phyloP scores from a whole-genome alignment of 192 early-diverging fungal genomes.

The Piromyces finnis region DNA sequence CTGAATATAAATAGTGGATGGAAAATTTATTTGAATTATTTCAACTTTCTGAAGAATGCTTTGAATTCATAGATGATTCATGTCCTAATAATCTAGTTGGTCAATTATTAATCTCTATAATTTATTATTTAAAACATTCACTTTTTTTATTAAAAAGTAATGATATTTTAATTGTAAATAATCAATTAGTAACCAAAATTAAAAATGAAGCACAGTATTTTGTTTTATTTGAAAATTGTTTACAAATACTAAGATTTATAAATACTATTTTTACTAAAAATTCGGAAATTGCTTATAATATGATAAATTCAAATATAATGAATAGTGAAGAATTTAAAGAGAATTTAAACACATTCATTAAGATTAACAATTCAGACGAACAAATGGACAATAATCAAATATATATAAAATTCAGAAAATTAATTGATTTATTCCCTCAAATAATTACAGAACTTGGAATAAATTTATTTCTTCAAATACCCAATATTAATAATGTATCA shows the following conservation, averaged over 20 bases:
- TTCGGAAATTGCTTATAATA: not conserved
- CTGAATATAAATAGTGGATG: not conserved
- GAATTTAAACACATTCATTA: not conserved
- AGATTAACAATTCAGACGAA: not conserved
- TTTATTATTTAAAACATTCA: not conserved
- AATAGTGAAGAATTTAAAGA: no score
- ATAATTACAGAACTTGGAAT: not conserved
- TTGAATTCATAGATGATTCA: not conserved
- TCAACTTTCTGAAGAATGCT: not conserved
- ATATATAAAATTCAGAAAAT: not conserved
- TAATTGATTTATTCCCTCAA: not conserved
- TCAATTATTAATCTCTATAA: not conserved
- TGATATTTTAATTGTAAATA: not conserved
- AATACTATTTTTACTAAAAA: not conserved
- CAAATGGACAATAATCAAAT: not conserved
- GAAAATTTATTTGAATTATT: not conserved
- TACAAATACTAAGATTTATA: not conserved
- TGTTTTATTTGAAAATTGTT: not conserved
- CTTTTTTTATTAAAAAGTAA: not conserved
- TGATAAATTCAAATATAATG: not conserved
- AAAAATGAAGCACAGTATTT: not conserved
- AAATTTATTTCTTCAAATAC: not conserved
- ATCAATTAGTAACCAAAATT: not conserved
- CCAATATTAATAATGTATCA: not conserved
- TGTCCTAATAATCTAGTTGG: not conserved